phyloP scores from a whole-genome alignment of 306 rosid species.

The Cucumis melo region DNA sequence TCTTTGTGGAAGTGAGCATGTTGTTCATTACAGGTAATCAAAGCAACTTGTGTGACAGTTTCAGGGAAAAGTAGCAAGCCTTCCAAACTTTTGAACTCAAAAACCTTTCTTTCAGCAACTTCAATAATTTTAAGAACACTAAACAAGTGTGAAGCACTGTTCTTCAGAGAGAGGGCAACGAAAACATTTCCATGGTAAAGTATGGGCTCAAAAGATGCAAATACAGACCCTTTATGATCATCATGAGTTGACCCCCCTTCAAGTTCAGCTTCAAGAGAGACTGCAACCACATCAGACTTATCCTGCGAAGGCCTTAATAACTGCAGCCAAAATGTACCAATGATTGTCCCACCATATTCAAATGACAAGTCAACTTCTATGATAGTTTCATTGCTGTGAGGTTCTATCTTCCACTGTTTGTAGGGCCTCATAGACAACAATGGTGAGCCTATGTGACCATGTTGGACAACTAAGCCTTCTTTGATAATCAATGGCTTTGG shows the following conservation, averaged over 20 bases:
- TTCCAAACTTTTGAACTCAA: slow-evolving; percentile 45
- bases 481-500: slow-evolving; percentile 27
- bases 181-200: slow-evolving; percentile 7
- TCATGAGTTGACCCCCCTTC: slow-evolving; percentile 19
- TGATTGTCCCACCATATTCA: slow-evolving; percentile 48
- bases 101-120: slow-evolving; percentile 34
- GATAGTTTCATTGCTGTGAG: slow-evolving; percentile 49
- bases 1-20: slow-evolving; percentile 18
- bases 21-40: slow-evolving; percentile 40
- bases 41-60: slow-evolving; percentile 58
- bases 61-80: slow-evolving; percentile 79
- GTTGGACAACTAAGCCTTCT: slow-evolving; percentile 50
- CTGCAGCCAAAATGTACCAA: slow-evolving; percentile 72
- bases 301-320: slow-evolving; percentile 57
- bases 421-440: slow-evolving; percentile 53
- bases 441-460: slow-evolving; percentile 47
- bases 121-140: slow-evolving; percentile 43
- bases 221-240: slow-evolving; percentile 24
- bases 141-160: slow-evolving; percentile 35
- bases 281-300: slow-evolving; percentile 47
- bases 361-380: slow-evolving; percentile 55
- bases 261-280: slow-evolving; percentile 73
- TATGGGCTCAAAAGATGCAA: slow-evolving; percentile 43
- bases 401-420: slow-evolving; percentile 72
- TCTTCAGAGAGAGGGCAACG: slow-evolving; percentile 48